Conservation (phyloP, 176 grass and related monocot species). For the Phragmites australis region DNA sequence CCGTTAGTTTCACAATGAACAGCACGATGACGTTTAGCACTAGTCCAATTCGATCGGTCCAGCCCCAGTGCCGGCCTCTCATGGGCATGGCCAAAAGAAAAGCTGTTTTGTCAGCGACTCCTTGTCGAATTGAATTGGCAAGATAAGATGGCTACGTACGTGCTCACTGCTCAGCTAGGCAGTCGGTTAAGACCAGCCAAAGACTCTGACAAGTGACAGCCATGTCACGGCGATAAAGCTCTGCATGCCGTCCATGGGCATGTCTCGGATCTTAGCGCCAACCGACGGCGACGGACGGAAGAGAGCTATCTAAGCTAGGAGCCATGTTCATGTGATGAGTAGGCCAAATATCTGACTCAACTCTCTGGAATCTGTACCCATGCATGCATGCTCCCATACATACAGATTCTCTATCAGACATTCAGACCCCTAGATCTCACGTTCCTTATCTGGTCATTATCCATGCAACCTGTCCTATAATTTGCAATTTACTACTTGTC, state of each 20-base stretch:
- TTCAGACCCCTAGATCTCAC: neutral
- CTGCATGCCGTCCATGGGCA: neutral
- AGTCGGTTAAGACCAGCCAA: neutral
- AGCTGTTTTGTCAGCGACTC: neutral
- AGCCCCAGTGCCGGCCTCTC: too few relatives aligned
- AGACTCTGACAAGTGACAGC: constrained; percentile 12
- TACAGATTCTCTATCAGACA: neutral
- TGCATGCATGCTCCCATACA: neutral
- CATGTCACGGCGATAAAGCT: neutral
- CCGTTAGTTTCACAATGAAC: neutral
- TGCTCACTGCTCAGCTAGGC: neutral
- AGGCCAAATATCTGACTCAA: constrained; percentile 16
- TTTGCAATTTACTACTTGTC: too few relatives aligned
- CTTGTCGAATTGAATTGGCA: neutral
- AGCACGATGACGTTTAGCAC: neutral
- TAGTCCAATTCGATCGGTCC: neutral
- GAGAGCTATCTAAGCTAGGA: neutral
- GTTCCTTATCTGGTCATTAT: neutral
- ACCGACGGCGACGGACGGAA: neutral
- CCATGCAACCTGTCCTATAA: neutral
- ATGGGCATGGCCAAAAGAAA: neutral
- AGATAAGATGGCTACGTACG: too few relatives aligned
- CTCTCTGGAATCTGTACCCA: neutral
- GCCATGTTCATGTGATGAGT: constrained; percentile 12
- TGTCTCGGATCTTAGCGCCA: constrained; percentile 37